Base-by-base conservation (phyloP, 139 green algal genomes). In the Tetradesmus obliquus region DNA sequence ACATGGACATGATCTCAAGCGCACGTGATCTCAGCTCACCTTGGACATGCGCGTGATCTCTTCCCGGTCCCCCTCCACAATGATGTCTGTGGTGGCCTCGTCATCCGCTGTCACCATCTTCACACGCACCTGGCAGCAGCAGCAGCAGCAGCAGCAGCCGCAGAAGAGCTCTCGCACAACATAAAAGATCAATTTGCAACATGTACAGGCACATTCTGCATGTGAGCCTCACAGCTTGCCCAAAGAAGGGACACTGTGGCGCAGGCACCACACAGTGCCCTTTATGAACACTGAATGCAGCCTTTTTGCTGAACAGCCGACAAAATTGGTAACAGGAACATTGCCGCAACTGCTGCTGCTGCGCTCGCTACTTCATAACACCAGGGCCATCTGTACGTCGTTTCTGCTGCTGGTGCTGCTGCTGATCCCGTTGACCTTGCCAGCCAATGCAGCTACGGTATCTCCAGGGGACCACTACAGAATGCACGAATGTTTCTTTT, bases 91-190 rank as follows among this genome's bases (percentile, higher is more conserved):
- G 3, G 91, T 96, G 15, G 79, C 84, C n/a, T 99, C 97, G 84
- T 99, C 97, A 91, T 99, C 97, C 1, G 95, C 76, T 57, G 97
- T 98, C 19, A 97, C 95, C 96, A 99, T 98, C 94, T 99, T 99
- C 20, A 99, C 96, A 71, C 88, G 89, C 79, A 96, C 87, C 93
- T 96, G 87, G 32, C 32, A 45, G 32, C 62, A 15, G 62, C 62
- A 20, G 10, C 62, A 72, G 13, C 32, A 45, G 32, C 32, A 45
- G 32, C 32, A 45, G 32, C 32, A 45, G 32, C 32, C 32, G 32
- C 32, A 45, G 32, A 45, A 45, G 32, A 45, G 32, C 32, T 45
- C 32, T 1, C 32, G 32, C 32, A 45, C 51, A 62, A 13, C 7
- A 86, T 66, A 66, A 66, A n/a, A n/a, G n/a, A n/a, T n/a, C n/a